These are phyloP conservation scores for Flaveria robusta DNA, from an alignment of 129 eudicot genomes.

Conservation along the genomic window DNA sequence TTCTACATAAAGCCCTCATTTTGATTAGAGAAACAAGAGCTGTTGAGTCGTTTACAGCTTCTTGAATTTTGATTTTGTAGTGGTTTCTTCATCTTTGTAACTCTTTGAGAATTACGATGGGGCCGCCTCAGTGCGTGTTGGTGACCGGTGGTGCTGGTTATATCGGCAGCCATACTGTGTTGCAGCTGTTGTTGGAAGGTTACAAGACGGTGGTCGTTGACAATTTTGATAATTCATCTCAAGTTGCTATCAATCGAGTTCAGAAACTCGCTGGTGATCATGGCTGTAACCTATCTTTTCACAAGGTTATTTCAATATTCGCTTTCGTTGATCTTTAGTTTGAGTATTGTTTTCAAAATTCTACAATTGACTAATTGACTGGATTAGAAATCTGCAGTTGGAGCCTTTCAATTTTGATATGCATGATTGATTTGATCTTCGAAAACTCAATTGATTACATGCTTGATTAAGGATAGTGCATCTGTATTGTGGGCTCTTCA, in stretches of 20 bases:
- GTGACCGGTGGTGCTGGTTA: conserved; percentile 97
- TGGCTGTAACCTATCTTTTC: conserved; percentile 64
- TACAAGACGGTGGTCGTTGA: conserved; percentile 72
- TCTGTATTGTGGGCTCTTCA: not conserved
- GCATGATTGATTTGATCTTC: conserved; percentile 4
- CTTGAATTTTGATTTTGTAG: conserved; percentile 4
- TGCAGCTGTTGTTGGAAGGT: conserved; percentile 71
- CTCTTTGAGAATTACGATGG: conserved; percentile 25
- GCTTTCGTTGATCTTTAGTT: no score
- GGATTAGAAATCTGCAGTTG: not conserved
- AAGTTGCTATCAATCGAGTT: conserved; percentile 63
- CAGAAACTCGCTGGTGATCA: conserved; percentile 62
- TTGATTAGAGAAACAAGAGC: not conserved
- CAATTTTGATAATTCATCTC: conserved; percentile 78
- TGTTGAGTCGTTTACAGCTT: no score
- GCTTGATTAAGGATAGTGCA: conserved; percentile 7
- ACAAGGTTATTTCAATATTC: conserved; percentile 48
- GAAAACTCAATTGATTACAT: not conserved
- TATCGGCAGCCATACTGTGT: conserved; percentile 85
- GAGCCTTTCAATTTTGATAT: not conserved
- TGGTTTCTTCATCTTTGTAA: not conserved
- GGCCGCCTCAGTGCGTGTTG: conserved; percentile 58
- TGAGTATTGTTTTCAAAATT: not conserved
- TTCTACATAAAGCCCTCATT: not conserved
- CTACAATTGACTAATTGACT: not conserved